Conservation (phyloP, 163 green algal genomes). For the Prototheca wickerhamii region DNA sequence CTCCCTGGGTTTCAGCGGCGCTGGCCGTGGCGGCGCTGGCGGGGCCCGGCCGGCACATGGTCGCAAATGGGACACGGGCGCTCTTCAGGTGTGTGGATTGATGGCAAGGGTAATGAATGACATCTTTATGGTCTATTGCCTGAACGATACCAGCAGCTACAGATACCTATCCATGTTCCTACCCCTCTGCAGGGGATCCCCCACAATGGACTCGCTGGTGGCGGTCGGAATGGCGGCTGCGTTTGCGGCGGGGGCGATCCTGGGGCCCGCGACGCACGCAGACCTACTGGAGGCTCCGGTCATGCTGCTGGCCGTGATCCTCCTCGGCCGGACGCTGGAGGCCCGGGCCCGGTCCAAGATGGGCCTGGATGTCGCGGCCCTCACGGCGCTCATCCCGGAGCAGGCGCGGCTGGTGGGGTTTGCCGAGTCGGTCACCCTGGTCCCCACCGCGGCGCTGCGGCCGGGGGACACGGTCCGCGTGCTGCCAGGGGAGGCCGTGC, state of each 20-base stretch:
- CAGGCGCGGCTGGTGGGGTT: conserved; percentile 50
- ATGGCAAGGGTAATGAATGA: not conserved
- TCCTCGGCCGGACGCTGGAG: conserved; percentile 84
- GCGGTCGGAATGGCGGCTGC: conserved; percentile 72
- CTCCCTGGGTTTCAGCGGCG: conserved; percentile 32
- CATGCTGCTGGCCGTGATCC: conserved; percentile 96
- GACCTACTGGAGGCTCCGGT: conserved; percentile 84
- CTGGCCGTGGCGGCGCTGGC: conserved; percentile 53
- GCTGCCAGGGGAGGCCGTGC: conserved; percentile 69
- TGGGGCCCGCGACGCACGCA: conserved; percentile 45
- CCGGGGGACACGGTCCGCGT: conserved; percentile 67
- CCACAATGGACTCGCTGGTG: conserved; percentile 96
- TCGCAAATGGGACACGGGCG: conserved; percentile 40
- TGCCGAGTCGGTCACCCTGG: conserved; percentile 9
- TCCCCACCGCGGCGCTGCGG: conserved; percentile 51
- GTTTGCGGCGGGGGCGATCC: conserved; percentile 61
- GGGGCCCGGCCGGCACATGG: conserved; percentile 58
- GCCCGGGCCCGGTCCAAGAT: conserved; percentile 45
- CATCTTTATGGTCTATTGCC: too few species aligned
- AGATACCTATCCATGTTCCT: too few species aligned
- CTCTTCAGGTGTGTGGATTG: conserved; percentile 27
- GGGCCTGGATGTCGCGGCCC: conserved; percentile 62
- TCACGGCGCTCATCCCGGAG: conserved; percentile 74
- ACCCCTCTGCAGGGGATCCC: conserved; percentile 41
- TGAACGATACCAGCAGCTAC: too few species aligned